phyloP scores from a whole-genome alignment of 1,139 yeast species.

The Candida neerlandica region DNA sequence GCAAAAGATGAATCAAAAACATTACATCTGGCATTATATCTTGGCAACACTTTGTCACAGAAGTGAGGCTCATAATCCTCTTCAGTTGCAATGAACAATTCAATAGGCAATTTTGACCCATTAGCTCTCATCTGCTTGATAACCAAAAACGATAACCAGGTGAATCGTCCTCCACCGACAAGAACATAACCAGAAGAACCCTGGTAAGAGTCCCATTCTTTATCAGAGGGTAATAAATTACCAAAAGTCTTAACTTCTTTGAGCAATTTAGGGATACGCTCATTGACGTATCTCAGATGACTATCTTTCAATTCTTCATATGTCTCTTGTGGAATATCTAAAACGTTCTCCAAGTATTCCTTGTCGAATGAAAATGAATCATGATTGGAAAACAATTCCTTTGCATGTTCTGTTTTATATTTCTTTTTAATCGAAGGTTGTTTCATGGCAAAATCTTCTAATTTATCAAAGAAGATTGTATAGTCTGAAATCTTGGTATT shows the following conservation, averaged over 20 bases:
- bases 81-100: constrained; percentile 53
- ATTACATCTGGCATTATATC: constrained; percentile 57
- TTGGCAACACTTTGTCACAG: constrained; percentile 54
- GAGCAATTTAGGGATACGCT: constrained; percentile 33
- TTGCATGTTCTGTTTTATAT: constrained; percentile 36
- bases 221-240: constrained; percentile 32
- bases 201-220: constrained; percentile 40
- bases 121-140: constrained; percentile 43
- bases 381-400: constrained; percentile 29
- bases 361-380: constrained; percentile 37
- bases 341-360: constrained; percentile 40
- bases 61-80: constrained; percentile 53
- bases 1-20: constrained; percentile 40
- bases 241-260: constrained; percentile 44
- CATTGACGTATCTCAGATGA: constrained; percentile 33
- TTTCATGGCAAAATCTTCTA: constrained; percentile 30
- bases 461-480: constrained; percentile 33
- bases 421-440: constrained; percentile 37
- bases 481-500: constrained; percentile 24
- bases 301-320: constrained; percentile 32
- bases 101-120: constrained; percentile 46
- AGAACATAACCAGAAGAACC: constrained; percentile 43
- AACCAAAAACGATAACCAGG: constrained; percentile 49
- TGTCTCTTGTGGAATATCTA: constrained; percentile 39
- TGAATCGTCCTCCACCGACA: constrained; percentile 48